Evolutionary conservation across 371 early-diverging fungal species (phyloP).

Genomic region (Mortierella sp.): DNA sequence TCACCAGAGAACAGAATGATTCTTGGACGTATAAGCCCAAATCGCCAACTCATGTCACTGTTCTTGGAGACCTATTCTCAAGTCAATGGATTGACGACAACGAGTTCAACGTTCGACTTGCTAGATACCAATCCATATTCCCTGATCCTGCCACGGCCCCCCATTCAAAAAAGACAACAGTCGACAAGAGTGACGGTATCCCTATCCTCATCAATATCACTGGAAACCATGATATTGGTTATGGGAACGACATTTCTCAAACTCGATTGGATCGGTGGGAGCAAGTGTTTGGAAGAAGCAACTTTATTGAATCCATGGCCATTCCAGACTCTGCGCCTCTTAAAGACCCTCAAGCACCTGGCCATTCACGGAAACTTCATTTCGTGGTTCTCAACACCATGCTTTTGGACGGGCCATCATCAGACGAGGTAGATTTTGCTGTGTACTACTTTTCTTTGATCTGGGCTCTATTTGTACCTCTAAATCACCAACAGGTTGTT

Average conservation of each 20-base stretch:
- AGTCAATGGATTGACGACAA: conserved; percentile 63
- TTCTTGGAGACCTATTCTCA: conserved; percentile 69
- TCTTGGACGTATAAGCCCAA: not conserved
- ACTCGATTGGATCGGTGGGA: conserved; percentile 60
- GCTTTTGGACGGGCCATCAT: conserved; percentile 62
- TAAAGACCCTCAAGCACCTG: not conserved
- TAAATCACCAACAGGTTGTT: not conserved
- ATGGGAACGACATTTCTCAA: conserved; percentile 61
- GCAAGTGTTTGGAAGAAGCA: conserved; percentile 61
- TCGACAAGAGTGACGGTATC: not conserved
- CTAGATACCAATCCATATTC: conserved; percentile 63
- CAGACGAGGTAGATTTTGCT: conserved; percentile 45
- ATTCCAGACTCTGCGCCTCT: conserved; percentile 12
- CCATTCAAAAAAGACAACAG: not conserved
- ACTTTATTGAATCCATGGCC: conserved; percentile 36
- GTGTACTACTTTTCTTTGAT: conserved; percentile 35
- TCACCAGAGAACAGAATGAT: not conserved
- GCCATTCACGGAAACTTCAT: conserved; percentile 24
- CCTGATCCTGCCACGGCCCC: conserved; percentile 8
- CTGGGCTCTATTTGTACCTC: not conserved
- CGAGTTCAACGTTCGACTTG: conserved; percentile 62
- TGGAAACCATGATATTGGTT: conserved; percentile 72
- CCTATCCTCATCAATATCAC: conserved; percentile 59
- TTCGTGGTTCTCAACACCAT: conserved; percentile 62
- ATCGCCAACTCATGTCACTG: conserved; percentile 59